Conservation (phyloP, 495 filamentous ascomycete species). For the Penicillium fimorum region DNA sequence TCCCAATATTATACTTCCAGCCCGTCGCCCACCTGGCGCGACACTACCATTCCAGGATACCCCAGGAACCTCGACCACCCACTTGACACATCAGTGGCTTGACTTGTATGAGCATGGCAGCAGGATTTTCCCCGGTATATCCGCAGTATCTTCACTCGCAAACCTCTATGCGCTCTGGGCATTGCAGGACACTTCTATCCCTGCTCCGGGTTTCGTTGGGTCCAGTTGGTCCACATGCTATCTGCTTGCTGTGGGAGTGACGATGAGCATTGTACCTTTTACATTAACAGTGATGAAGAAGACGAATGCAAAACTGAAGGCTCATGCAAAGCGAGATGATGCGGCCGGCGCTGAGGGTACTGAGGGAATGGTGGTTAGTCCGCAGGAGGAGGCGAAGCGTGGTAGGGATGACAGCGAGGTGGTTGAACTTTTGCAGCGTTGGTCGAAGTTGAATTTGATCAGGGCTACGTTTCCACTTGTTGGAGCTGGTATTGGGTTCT, state of each 20-base stretch:
- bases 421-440: slow-evolving; percentile 19
- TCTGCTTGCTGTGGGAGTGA: slow-evolving; percentile 23
- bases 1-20: slow-evolving; percentile 25
- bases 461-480: slow-evolving; percentile 20
- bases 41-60: slow-evolving; percentile 3
- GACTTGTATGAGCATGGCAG: slow-evolving; percentile 30
- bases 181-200: slow-evolving; percentile 15
- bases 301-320: slow-evolving; percentile 26
- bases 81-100: slow-evolving; percentile 35
- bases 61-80: slow-evolving; percentile 21
- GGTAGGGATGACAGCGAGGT: slow-evolving; percentile 24
- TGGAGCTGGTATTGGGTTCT: slow-evolving; percentile 26
- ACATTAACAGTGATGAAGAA: slow-evolving; percentile 29
- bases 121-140: slow-evolving; percentile 24
- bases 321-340: slow-evolving; percentile 27
- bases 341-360: slow-evolving; percentile 16
- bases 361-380: slow-evolving; percentile 17
- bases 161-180: slow-evolving; percentile 33
- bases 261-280: slow-evolving; percentile 34
- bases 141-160: slow-evolving; percentile 21
- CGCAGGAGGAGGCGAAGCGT: slow-evolving; percentile 21
- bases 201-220: slow-evolving; percentile 1
- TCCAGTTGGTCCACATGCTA: slow-evolving; percentile 22
- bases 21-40: slow-evolving; percentile 20
- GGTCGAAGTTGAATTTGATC: slow-evolving; percentile 23